A percentile compares a stretch with the other conserved stretches of the same genome.
Conservation (phyloP, 2,329 filamentous ascomycete genomes). For the Penicillium sp. region DNA sequence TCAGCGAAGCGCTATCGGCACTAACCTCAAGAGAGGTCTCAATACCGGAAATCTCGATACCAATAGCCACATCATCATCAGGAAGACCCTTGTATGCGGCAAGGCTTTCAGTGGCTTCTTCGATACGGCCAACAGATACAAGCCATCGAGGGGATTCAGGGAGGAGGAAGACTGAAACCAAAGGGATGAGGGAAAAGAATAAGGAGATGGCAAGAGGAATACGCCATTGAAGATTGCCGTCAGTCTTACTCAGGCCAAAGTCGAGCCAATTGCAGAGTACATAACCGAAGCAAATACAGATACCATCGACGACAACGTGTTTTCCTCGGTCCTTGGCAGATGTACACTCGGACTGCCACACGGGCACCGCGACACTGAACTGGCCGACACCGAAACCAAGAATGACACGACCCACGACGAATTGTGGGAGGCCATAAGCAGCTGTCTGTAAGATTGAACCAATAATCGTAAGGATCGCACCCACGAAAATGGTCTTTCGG, state of each 20-base stretch:
- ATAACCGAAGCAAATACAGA: constrained; percentile 44
- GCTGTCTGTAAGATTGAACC: constrained; percentile 51
- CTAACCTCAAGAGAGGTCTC: constrained; percentile 53
- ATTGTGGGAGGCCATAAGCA: constrained; percentile 49
- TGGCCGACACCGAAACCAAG: constrained; percentile 55
- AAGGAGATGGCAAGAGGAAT: constrained; percentile 27
- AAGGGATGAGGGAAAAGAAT: constrained; percentile 28
- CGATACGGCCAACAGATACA: constrained; percentile 40
- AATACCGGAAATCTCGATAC: constrained; percentile 52
- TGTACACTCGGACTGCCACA: constrained; percentile 55
- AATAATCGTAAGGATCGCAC: constrained; percentile 50
- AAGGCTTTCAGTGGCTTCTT: constrained; percentile 37
- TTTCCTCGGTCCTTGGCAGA: constrained; percentile 54
- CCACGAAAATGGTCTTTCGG: constrained; percentile 50
- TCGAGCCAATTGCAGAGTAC: constrained; percentile 37
- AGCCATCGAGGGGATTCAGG: constrained; percentile 32
- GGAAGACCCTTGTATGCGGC: constrained; percentile 48
- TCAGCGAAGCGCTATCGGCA: constrained; percentile 49
- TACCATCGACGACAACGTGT: constrained; percentile 54
- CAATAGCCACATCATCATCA: constrained; percentile 47
- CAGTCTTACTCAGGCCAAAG: constrained; percentile 28
- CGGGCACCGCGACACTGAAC: constrained; percentile 54
- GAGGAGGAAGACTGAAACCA: constrained; percentile 25
- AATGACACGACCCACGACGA: constrained; percentile 55
- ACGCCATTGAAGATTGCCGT: constrained; percentile 27